These are phyloP conservation scores for Drechslerella dactyloides DNA, from an alignment of 2,329 filamentous ascomycete genomes.

Conservation along the genomic window DNA sequence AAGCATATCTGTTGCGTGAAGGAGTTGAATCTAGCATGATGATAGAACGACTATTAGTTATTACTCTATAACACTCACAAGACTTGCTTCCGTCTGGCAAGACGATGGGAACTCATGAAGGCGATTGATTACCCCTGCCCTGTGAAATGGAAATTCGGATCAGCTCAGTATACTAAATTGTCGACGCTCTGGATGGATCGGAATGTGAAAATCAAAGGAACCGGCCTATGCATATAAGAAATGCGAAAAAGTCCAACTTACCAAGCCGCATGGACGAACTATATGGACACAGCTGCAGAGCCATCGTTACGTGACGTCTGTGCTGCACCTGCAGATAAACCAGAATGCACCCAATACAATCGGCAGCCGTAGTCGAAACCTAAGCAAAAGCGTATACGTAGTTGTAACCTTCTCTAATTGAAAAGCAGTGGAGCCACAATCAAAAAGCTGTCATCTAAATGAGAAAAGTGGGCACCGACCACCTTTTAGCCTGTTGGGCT, in stretches of 20 bases:
- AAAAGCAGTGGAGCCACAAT: neutral
- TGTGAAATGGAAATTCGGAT: slow-evolving; percentile 1
- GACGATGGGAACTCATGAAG: neutral
- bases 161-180: no score
- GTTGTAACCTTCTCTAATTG: neutral
- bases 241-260: slow-evolving; percentile 22
- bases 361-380: neutral
- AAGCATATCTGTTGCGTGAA: slow-evolving; percentile 59
- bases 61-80: neutral
- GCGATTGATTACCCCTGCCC: slow-evolving; percentile 50
- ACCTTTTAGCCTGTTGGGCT: slow-evolving; percentile 46
- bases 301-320: neutral
- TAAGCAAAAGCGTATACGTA: no score
- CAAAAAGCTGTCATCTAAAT: slow-evolving; percentile 14
- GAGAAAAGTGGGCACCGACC: slow-evolving; percentile 30
- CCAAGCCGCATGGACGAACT: slow-evolving; percentile 58
- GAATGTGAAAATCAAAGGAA: neutral
- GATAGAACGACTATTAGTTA: no score
- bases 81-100: neutral
- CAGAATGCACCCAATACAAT: neutral
- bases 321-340: slow-evolving; percentile 6
- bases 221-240: neutral
- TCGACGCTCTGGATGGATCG: no score
- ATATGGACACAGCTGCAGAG: slow-evolving; percentile 54
- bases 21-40: slow-evolving; percentile 57